These are phyloP conservation scores for Elongisporangium prolatum DNA, from an alignment of 352 stramenopile species.

Conservation along the genomic window DNA sequence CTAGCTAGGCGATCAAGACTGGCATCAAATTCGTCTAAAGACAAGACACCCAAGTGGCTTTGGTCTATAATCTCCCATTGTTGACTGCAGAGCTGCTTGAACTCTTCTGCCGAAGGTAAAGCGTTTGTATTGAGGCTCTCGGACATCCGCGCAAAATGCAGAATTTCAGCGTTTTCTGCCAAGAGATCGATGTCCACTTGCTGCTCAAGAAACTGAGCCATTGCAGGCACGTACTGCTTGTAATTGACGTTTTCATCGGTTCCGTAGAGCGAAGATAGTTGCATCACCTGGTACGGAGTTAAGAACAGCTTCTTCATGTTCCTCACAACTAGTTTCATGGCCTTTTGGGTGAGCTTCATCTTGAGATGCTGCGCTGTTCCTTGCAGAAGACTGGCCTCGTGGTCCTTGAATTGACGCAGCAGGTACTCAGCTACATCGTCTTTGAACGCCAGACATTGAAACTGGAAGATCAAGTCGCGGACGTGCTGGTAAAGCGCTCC, in stretches of 20 bases:
- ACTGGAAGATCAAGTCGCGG: slow-evolving; percentile 52
- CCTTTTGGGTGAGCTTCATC: slow-evolving; percentile 34
- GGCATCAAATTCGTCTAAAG: slow-evolving; percentile 26
- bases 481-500: slow-evolving; percentile 36
- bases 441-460: slow-evolving; percentile 40
- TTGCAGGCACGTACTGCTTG: slow-evolving; percentile 21
- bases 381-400: slow-evolving; percentile 40
- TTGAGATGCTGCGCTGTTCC: slow-evolving; percentile 48
- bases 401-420: slow-evolving; percentile 41
- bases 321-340: slow-evolving; percentile 34
- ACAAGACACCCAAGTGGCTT: slow-evolving; percentile 25
- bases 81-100: slow-evolving; percentile 24
- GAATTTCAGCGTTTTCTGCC: slow-evolving; percentile 15
- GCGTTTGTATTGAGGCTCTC: not conserved
- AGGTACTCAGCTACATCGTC: slow-evolving; percentile 37
- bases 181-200: slow-evolving; percentile 29
- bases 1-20: slow-evolving; percentile 19
- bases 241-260: slow-evolving; percentile 43
- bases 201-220: slow-evolving; percentile 19
- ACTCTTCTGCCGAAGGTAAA: slow-evolving; percentile 8
- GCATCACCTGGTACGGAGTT: slow-evolving; percentile 41
- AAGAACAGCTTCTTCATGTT: slow-evolving; percentile 54
- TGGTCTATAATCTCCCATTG: slow-evolving; percentile 34
- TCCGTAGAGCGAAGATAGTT: slow-evolving; percentile 27
- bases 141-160: slow-evolving; percentile 6